phyloP scores from a whole-genome alignment of 108 stramenopile species.

The Nitzschia sp. region DNA sequence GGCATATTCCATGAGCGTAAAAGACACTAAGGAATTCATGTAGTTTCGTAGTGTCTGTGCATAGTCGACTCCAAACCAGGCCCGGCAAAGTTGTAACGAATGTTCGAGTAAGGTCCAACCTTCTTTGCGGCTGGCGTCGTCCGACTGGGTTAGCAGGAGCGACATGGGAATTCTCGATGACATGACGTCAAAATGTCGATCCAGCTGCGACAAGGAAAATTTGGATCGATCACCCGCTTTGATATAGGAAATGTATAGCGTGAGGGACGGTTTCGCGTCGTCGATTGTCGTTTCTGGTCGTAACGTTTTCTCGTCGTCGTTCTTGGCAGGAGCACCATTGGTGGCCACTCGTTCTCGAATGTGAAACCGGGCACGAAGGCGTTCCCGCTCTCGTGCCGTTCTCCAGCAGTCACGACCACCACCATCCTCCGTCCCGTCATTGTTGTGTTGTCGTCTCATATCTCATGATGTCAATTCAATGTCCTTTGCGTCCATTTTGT shows the following conservation, averaged over 20 bases:
- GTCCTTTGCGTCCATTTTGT: too few species aligned
- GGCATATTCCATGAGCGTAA: conserved; percentile 77
- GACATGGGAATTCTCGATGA: conserved; percentile 13
- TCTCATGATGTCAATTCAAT: neutral
- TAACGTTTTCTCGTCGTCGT: neutral
- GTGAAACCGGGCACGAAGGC: conserved; percentile 62
- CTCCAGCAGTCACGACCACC: conserved; percentile 61
- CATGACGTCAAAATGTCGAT: conserved; percentile 29
- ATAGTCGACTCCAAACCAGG: conserved; percentile 53
- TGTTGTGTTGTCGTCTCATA: neutral
- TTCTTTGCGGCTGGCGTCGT: neutral
- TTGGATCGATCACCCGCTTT: conserved; percentile 31
- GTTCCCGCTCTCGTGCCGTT: conserved; percentile 65
- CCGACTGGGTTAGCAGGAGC: neutral
- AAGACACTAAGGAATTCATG: conserved; percentile 30
- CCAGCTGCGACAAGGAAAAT: conserved; percentile 42
- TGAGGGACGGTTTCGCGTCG: neutral
- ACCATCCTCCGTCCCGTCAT: neutral
- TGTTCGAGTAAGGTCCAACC: neutral
- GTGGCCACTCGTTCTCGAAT: conserved; percentile 56
- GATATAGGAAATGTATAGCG: conserved; percentile 7
- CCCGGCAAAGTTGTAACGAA: conserved; percentile 25
- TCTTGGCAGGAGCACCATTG: neutral
- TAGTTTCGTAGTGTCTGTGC: conserved; percentile 16
- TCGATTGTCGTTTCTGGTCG: conserved; percentile 1